Evolutionary conservation across 441 rosid species (phyloP), one percentile per base, ranked within the genome.

Genomic region (Pelargonium australe): DNA sequence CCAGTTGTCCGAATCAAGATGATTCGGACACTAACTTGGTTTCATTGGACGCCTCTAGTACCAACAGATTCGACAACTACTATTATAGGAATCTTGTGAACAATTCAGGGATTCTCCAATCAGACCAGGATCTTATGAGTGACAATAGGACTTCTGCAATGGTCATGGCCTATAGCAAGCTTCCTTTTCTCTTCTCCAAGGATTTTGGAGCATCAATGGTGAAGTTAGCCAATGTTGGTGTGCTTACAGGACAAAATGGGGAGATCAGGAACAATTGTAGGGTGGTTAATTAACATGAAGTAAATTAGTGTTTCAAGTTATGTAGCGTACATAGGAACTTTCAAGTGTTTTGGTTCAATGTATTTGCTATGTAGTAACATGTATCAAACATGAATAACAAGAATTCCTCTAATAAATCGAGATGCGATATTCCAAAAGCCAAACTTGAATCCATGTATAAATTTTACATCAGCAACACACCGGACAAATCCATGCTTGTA

Each of bases 121-220:
- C 95, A 4, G 89, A 89, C 79, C 95, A 89, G 67, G 85, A 82
- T 71, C 85, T 89, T 1, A 83, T 85, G 84, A 74, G 76, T 2
- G 83, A 84, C 76, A 82, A 77, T 31, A 72, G 47, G 65, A 74
- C 89, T 9, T 82, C 89, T 44, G 68, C 84, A 4, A 63, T 82
- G 76, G 90, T 89, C 51, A 31, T 58, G 51, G 55, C 73, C 65
- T 87, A 87, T 62, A 86, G 88, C 86, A 83, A 79, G 68, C 75
- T 40, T 82, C 88, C 89, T 69, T 76, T 41, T 51, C 70, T 71
- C 55, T 89, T 89, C 67, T 65, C 49, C 49, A 80, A 69, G 73
- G 89, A 85, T 72, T 87, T 85, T 34, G 84, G 83, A 5, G 73
- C 64, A 47, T 86, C 90, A 41, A 86, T 89, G 90, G 86, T 84